Evolutionary conservation across 2,329 filamentous ascomycete genomes (phyloP), one percentile per base, ranked within the genome.

Genomic region (Trichoderma sp.): DNA sequence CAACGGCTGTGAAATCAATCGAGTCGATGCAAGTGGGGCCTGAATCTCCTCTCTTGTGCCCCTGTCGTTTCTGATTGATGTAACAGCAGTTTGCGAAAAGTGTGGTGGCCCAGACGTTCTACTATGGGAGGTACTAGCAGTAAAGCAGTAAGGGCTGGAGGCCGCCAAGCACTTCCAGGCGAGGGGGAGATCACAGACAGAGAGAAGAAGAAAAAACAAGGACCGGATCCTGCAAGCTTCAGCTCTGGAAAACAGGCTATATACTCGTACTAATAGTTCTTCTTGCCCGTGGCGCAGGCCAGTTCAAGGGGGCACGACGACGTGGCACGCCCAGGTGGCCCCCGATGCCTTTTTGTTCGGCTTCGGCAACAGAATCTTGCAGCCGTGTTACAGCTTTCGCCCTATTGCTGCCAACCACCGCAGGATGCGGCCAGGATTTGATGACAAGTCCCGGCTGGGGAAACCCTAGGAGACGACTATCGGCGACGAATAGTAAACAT

Each of bases 301-400:
- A 38, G 18, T n/a, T 16, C 56, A n/a, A 38, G 68, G 68, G 68
- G 68, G 21, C 59, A 29, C 27, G 68, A 63, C 68, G 38, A 71
- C 68, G 68, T 71, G 68, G 68, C 68, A 71, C n/a, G 68, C 41
- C 38, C 59, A 41, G 38, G 38, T 71, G 68, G 68, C 68, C 60
- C 68, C 68, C 60, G 27, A 63, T 33, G 18, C n/a, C 7, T 14
- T 35, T 21, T 16, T 45, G 59, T 45, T 59, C 16, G 56, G 68
- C 65, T 67, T 41, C 41, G 63, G 63, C 24, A 35, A 27, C 33
- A 62, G 33, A 60, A 63, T 63, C 60, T 35, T 56, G 50, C 50
- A 56, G 50, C n/a, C 50, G 50, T 56, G 50, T 56, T 56, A 56
- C 50, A 56, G 50, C n/a, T 56, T 53, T 56, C 50, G 50, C 50